phyloP scores from a whole-genome alignment of 768 basidiomycete species.

The Tricholoma furcatifolium region DNA sequence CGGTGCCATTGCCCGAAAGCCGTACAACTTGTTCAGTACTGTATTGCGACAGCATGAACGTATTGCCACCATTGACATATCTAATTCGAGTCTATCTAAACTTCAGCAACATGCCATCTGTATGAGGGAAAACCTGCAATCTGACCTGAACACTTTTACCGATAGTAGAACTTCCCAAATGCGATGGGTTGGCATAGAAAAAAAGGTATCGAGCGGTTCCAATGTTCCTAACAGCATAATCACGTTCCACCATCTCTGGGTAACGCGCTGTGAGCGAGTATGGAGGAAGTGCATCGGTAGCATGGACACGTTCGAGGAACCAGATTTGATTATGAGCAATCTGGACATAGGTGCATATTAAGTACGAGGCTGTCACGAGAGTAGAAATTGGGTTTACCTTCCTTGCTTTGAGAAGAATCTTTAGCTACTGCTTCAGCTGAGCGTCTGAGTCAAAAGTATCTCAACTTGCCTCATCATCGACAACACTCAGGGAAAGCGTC shows the following conservation, averaged over 20 bases:
- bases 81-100: neutral
- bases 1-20: neutral
- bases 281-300: neutral
- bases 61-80: constrained; percentile 2
- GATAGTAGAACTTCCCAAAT: no score
- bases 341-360: no score
- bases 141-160: neutral
- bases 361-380: no score
- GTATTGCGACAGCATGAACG: neutral
- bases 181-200: neutral
- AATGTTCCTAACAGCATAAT: neutral
- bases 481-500: constrained; percentile 4
- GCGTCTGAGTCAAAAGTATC: no score
- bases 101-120: no score
- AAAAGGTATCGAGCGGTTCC: neutral
- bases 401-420: no score
- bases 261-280: neutral
- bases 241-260: constrained; percentile 1
- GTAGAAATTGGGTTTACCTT: no score
- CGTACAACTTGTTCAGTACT: neutral
- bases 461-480: constrained; percentile 3
- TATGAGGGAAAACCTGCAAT: neutral
- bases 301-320: no score
- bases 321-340: no score
- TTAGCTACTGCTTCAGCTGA: no score